Base-by-base conservation (phyloP, 2,329 filamentous ascomycete genomes). In the Fusarium sp. region DNA sequence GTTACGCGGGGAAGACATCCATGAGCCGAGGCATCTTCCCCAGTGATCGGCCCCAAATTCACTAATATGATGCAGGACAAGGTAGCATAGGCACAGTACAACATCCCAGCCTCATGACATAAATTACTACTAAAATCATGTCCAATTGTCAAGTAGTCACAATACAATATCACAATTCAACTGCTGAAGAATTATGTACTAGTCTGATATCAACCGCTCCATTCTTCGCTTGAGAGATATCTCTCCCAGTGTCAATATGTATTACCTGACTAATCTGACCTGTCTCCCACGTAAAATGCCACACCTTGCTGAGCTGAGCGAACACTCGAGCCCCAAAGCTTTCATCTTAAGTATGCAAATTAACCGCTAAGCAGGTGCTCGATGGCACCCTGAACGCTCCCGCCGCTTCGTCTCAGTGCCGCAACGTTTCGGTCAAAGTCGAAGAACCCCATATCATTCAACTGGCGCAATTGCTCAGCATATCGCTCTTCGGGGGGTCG, bases 381-480 rank as follows among this genome's bases (percentile, higher is more conserved):
- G 53, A 96, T 88, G 7, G 93, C 96, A 13, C 95, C 96, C 78
- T 98, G 94, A 40, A 98, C 96, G 77, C 92, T 97, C 13, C 96
- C 96, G 10, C 96, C 96, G 62, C 92, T 93, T 74, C 95, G 87
- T 78, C 95, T 87, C 75, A 99, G 82, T 7, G 96, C 96, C 56
- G 92, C 89, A 32, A 99, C 89, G 73, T 99, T 99, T 71, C 92
- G 84, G 52, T 99, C 95, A 75, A 98, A 99, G 76, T 99, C 94
- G 77, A 89, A 97, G 81, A 99, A 99, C 5, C 96, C 96, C 96
- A 99, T 99, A 70, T 98, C 96, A 78, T 99, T 99, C 66, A 99
- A 82, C 81, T 98, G 94, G 62, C 93, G 86, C 49, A 99, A 83
- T 80, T 99, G 95, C 32, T 92, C 90, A 5, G 92, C 94, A 74